Evolutionary conservation across 2,329 filamentous ascomycete genomes (phyloP), one percentile per base, ranked within the genome.

Genomic region (Ilyonectria sp.): DNA sequence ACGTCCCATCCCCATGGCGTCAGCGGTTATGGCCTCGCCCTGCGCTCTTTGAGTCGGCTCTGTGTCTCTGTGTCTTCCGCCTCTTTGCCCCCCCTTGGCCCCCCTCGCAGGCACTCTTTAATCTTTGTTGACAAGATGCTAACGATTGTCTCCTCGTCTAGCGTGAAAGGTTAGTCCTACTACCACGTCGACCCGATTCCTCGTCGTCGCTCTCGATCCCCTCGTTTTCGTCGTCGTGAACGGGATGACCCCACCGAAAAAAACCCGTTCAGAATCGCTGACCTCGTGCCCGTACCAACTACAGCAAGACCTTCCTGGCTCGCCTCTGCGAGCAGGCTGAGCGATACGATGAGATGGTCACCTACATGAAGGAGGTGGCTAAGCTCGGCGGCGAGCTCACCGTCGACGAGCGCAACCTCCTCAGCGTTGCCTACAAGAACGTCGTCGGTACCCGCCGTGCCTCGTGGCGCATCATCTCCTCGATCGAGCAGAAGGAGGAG

Each of bases 301-400:
- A 72, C 84, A 97, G 94, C 93, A 98, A 98, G 92, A 98, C 96
- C 83, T 98, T 98, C 91, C 94, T 98, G 85, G 96, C 96, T 86
- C 92, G 96, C 88, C 94, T 99, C 83, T 98, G 96, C 83, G 96
- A 99, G 92, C 96, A 99, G 92, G 96, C 96, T 86, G 96, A 99
- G 92, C 95, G 96, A 84, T 99, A 99, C 87, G 96, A 99, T 90
- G 96, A 98, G 88, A 98, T 98, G 96, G 95, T 98, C 79, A 94
- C 92, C 82, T 98, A 95, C 89, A 98, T 98, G 96, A 98, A 98
- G 94, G 94, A 98, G 92, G 95, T 98, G 80, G 95, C 97, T 87
- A 83, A 92, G 78, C 90, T 26, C 26, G 90, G 88, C 76, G 89
- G 89, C 79, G 93, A 95, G 85, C 92, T 95, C 79, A 92, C 91